A percentile compares a stretch with the other conserved stretches of the same genome.
These are phyloP conservation scores for Aspergillus ibericus DNA, from an alignment of 2,329 filamentous ascomycete species.

Conservation along the genomic window DNA sequence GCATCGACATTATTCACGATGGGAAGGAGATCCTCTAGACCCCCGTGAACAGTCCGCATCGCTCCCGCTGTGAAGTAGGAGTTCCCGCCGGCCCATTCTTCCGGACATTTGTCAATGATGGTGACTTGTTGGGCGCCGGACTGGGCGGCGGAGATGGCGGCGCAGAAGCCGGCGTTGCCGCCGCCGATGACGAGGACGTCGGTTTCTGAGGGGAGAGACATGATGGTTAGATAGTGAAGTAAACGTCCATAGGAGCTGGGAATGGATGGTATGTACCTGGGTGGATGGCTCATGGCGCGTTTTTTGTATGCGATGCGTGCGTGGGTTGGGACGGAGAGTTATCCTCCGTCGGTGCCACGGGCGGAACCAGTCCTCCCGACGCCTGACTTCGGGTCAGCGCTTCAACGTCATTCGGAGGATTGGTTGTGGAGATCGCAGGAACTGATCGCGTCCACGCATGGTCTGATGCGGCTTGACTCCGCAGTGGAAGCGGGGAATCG, in stretches of 20 bases:
- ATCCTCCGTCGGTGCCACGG: not conserved
- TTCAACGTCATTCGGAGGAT: not conserved
- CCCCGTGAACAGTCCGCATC: slow-evolving; percentile 58
- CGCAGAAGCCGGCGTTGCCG: slow-evolving; percentile 65
- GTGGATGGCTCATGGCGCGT: not conserved
- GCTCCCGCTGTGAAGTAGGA: slow-evolving; percentile 66
- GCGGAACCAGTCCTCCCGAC: not conserved
- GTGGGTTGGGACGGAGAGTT: not conserved
- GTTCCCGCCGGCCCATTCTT: slow-evolving; percentile 63
- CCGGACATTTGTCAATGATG: slow-evolving; percentile 61
- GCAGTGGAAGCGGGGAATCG: too few relatives aligned
- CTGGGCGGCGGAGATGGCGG: slow-evolving; percentile 58
- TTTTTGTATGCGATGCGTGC: not conserved
- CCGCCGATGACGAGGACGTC: slow-evolving; percentile 58
- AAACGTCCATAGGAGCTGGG: not conserved
- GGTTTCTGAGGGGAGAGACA: slow-evolving; percentile 7
- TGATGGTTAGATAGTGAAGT: not conserved
- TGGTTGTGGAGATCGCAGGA: not conserved
- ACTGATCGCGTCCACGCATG: too few relatives aligned
- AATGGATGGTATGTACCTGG: not conserved
- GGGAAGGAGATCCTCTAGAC: slow-evolving; percentile 58
- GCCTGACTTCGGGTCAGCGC: not conserved
- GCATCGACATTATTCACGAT: slow-evolving; percentile 60
- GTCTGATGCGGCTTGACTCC: too few relatives aligned
- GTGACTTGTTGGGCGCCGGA: slow-evolving; percentile 40